Conservation (phyloP, 2,329 filamentous ascomycete genomes). For the Davidsoniella virescens region DNA sequence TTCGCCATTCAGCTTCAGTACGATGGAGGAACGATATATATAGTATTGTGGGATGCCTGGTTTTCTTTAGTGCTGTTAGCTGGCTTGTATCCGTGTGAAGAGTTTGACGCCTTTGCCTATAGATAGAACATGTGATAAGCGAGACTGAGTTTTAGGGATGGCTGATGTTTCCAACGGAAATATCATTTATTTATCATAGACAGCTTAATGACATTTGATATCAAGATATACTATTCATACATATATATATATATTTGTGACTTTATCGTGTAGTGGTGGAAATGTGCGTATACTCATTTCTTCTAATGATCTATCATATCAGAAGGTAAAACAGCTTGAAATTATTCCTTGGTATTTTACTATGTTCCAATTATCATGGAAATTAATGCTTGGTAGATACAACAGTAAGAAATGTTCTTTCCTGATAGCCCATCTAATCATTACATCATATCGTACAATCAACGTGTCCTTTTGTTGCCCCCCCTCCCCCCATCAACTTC, state of each 20-base stretch:
- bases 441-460: too few species aligned
- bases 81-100: too few species aligned
- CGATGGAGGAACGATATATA: background rate
- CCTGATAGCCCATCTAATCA: too few species aligned
- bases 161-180: background rate
- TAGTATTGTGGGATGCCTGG: slow-evolving; percentile 13
- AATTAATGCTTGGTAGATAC: too few species aligned
- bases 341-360: too few species aligned
- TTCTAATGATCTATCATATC: too few species aligned
- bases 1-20: background rate
- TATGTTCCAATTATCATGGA: too few species aligned
- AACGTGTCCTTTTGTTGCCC: background rate
- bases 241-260: too few species aligned
- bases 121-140: background rate
- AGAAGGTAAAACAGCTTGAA: too few species aligned
- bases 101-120: background rate
- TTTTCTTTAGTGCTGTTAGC: background rate
- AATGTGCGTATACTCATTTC: too few species aligned
- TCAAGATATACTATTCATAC: background rate
- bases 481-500: background rate
- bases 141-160: background rate
- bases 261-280: too few species aligned
- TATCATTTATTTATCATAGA: slow-evolving; percentile 9
- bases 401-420: too few species aligned
- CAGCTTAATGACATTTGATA: slow-evolving; percentile 6